Evolutionary conservation across 2,329 filamentous ascomycete species (phyloP), one percentile per base, ranked within the genome.

Genomic region (Phyllosticta citriasiana): DNA sequence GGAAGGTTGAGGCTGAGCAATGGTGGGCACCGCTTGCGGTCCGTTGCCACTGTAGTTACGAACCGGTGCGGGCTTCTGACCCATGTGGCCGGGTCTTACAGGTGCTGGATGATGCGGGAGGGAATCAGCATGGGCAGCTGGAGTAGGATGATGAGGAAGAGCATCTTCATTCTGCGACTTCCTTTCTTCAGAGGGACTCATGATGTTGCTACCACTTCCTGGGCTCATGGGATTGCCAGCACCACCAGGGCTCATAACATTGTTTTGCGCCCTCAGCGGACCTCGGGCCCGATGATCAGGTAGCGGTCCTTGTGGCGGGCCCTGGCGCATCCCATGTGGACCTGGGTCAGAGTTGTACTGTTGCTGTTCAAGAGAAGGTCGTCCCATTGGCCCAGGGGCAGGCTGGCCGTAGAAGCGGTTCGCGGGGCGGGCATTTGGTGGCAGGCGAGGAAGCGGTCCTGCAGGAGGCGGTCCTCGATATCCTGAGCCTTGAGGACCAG

Each of bases 51-150:
- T 74, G 66, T 84, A 82, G 58, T 83, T 81, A 53, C 81, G 77
- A 24, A 83, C 73, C 5, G 81, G 82, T 27, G 75, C 76, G 62
- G 76, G 84, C 47, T 59, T 62, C 6, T 73, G 70, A 51, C 75
- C 70, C 65, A 74, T 76, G 12, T 81, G 73, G 1, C 82, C 82
- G 6, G 79, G 76, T 26, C 83, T 76, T 53, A 84, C 78, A 8
- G 83, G 82, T 10, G 70, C 73, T 26, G 82, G 83, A 65, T 84
- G 82, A 54, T 79, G 73, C 30, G 82, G 81, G 14, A 84, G 74
- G 8, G 80, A 74, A 70, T 84, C 82, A 2, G 82, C 81, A 60
- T 71, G 26, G 61, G 64, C n/a, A 70, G 66, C 57, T 71, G 71
- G 33, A 68, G 54, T 75, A 79, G 58, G 53, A 56, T 60, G 53